phyloP scores from a whole-genome alignment of 2,329 filamentous ascomycete genomes.

The Venturiaceae sp. region DNA sequence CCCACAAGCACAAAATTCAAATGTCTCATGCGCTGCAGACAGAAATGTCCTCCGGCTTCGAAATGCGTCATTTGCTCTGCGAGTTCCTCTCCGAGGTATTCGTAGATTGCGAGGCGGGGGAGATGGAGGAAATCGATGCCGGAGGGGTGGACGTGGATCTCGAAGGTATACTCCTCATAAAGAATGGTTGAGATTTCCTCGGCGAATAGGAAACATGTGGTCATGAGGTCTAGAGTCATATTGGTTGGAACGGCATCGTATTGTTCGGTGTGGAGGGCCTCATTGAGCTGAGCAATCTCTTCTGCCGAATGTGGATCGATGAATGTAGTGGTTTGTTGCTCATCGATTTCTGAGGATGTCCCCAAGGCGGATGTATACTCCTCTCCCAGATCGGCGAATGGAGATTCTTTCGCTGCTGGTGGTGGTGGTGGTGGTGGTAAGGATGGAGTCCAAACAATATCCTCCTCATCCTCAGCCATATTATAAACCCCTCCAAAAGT shows the following conservation, averaged over 20 bases:
- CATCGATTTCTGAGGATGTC: not conserved
- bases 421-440: not conserved
- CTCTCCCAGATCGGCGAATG: not conserved
- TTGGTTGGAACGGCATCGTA: not conserved
- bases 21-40: constrained; percentile 4
- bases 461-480: not conserved
- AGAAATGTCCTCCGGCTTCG: not conserved
- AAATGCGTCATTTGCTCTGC: not conserved
- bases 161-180: constrained; percentile 7
- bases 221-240: not conserved
- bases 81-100: not conserved
- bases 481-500: not conserved
- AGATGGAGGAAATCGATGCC: constrained; percentile 3
- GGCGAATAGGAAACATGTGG: not conserved
- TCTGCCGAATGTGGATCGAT: not conserved
- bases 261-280: not conserved
- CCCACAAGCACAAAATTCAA: not conserved
- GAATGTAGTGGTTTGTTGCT: not conserved
- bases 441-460: not conserved
- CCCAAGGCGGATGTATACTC: not conserved
- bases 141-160: not conserved
- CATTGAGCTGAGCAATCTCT: not conserved
- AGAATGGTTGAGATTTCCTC: not conserved
- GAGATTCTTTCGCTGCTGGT: not conserved
- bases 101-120: not conserved